Evolutionary conservation across 1,284 basidiomycete species (phyloP).

Genomic region (Ustilago trichophora): DNA sequence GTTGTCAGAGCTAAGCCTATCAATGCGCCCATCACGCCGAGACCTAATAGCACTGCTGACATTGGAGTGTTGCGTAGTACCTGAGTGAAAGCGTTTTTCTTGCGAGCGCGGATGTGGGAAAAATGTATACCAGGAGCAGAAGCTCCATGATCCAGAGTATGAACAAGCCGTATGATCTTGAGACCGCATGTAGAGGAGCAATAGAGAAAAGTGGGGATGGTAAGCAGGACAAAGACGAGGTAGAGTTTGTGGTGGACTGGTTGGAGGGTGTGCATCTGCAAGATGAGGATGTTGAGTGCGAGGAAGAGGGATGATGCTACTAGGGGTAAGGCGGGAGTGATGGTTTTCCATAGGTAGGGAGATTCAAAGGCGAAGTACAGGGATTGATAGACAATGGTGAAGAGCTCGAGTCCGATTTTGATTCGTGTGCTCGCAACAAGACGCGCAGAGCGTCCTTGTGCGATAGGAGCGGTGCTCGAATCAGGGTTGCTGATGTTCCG

Average conservation of each 20-base stretch:
- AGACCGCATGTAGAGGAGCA: conserved; percentile 4
- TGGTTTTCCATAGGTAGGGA: conserved; percentile 11
- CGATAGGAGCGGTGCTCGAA: too few relatives aligned
- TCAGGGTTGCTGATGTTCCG: too few relatives aligned
- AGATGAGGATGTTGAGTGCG: conserved; percentile 6
- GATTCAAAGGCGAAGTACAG: conserved; percentile 27
- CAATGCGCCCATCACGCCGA: neutral
- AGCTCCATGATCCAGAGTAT: conserved; percentile 12
- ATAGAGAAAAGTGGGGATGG: neutral
- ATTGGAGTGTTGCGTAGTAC: conserved; percentile 19
- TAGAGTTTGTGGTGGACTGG: neutral
- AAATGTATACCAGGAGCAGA: conserved; percentile 27
- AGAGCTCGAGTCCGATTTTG: neutral
- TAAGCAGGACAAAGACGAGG: neutral
- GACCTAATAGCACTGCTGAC: neutral
- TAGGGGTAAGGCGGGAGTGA: conserved; percentile 15
- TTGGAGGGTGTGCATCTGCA: neutral
- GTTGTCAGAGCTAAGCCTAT: too few relatives aligned
- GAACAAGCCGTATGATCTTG: too few relatives aligned
- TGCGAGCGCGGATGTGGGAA: neutral
- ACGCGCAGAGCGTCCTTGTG: too few relatives aligned
- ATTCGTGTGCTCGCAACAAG: neutral
- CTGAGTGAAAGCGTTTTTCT: neutral
- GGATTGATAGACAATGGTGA: conserved; percentile 8
- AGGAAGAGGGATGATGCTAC: conserved; percentile 10